These are phyloP conservation scores for Starmerella vitae DNA, from an alignment of 805 yeast species.

Conservation along the genomic window DNA sequence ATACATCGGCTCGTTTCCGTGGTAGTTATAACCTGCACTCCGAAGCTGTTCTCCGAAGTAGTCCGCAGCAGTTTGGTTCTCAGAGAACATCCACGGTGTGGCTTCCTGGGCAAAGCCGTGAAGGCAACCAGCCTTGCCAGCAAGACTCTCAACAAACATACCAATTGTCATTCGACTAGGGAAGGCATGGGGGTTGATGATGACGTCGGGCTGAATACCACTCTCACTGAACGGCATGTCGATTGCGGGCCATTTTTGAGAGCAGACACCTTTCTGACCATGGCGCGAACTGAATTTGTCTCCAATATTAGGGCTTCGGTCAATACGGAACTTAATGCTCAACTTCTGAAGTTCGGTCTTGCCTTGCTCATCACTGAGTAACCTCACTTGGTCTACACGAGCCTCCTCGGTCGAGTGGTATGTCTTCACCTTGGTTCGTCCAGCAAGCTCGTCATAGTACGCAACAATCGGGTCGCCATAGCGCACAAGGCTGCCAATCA, in stretches of 20 bases:
- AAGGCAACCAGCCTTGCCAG: constrained; percentile 97
- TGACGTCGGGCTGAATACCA: constrained; percentile 95
- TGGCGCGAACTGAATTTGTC: constrained; percentile 96
- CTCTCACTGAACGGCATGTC: constrained; percentile 96
- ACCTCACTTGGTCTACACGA: constrained; percentile 85
- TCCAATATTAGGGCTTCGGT: constrained; percentile 90
- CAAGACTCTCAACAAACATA: constrained; percentile 95
- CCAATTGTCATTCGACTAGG: constrained; percentile 99
- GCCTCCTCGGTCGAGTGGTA: constrained; percentile 93
- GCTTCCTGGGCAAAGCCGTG: constrained; percentile 97
- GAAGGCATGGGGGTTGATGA: constrained; percentile 98
- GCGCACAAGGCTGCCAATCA: constrained; percentile 71
- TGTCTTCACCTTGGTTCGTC: constrained; percentile 81
- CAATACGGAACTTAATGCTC: constrained; percentile 77
- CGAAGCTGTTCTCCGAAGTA: constrained; percentile 87
- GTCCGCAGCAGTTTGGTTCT: constrained; percentile 91
- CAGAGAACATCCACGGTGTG: constrained; percentile 91
- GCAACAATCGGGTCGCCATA: constrained; percentile 96
- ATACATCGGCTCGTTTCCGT: constrained; percentile 98
- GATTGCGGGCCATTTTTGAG: constrained; percentile 92
- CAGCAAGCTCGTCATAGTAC: constrained; percentile 76
- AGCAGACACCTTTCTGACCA: constrained; percentile 97
- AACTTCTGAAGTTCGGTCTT: constrained; percentile 63
- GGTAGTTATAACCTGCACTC: constrained; percentile 86
- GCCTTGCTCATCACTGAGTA: constrained; percentile 68